Base-by-base conservation (phyloP, 768 basidiomycete genomes). In the Boletus reticulatus region DNA sequence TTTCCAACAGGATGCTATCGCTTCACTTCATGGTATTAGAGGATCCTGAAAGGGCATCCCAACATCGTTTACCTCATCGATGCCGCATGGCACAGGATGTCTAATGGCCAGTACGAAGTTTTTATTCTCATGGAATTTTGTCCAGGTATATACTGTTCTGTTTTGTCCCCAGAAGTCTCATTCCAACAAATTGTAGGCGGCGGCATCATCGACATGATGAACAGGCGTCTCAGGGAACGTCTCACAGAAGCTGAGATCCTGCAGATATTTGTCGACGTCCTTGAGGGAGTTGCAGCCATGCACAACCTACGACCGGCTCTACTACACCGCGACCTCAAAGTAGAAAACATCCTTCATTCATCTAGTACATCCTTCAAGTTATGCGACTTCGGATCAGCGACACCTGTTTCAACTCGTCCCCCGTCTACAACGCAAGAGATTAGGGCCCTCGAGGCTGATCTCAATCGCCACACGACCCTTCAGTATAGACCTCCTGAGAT, bases 191-290 rank as follows among this genome's bases (percentile, higher is more conserved):
- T 13, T 24, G 2, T 60, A 93, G 94, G 94, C 46, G 97, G 97
- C 38, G 97, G 97, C 36, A 98, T 99, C 61, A 98, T 99, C 73
- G 97, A 99, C 75, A 94, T 98, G 88, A 94, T 99, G 92, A 99
- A 99, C 73, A 85, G 94, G 62, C 84, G 97, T 50, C 80, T 99
- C 44, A 84, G 95, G 51, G 94, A 98, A 73, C 85, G 97, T 24
- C 80, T 98, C 41, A 95, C 93, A 3, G 97, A 99, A 73, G 82
- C 88, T 22, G 97, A 99, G 73, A 98, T 99, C 64, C 80, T 99
- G 50, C 94, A 94, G 72, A 98, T 99, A 66, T 99, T 99, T 72
- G 88, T 92, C 14, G 97, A 98, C 68, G 92, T 98, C 24, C 97
- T 94, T 67, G 97, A 99, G 70, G 96, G 92, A 34, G 89, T 98